phyloP scores from a whole-genome alignment of 495 filamentous ascomycete species.

The Staphylotrichum tortipilum region DNA sequence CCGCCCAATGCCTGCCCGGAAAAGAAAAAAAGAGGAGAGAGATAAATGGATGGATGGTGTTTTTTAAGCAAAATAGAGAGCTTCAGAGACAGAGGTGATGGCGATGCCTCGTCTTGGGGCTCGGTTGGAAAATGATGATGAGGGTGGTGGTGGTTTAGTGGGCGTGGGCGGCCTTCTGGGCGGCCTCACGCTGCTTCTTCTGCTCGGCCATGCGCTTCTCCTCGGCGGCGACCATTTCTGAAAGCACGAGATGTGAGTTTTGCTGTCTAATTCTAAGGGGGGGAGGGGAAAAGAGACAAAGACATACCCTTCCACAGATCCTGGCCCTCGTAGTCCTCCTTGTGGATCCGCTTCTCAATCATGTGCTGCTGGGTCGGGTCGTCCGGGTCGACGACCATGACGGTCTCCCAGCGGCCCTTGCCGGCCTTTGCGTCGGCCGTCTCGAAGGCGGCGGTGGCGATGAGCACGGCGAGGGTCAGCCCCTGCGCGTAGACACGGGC shows the following conservation, averaged over 20 bases:
- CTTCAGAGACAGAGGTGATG: too few species aligned
- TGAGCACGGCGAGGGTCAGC: slow-evolving; percentile 77
- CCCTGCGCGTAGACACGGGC: slow-evolving; percentile 98
- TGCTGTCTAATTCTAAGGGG: background rate
- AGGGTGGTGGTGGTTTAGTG: too few species aligned
- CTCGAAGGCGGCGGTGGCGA: slow-evolving; percentile 85
- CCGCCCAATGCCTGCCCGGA: too few species aligned
- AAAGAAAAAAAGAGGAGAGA: too few species aligned
- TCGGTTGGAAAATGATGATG: too few species aligned
- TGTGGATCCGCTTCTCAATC: slow-evolving; percentile 62
- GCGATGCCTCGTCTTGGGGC: too few species aligned
- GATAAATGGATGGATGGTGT: too few species aligned
- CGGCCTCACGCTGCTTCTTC: slow-evolving; percentile 35
- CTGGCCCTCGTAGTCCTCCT: slow-evolving; percentile 66
- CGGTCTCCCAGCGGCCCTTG: slow-evolving; percentile 65
- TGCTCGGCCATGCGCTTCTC: slow-evolving; percentile 56
- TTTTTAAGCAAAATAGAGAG: too few species aligned
- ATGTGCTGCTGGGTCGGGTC: slow-evolving; percentile 63
- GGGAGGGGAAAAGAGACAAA: background rate
- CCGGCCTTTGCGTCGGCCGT: slow-evolving; percentile 69
- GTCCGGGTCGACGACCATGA: slow-evolving; percentile 62
- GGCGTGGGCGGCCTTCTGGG: background rate
- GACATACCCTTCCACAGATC: slow-evolving; percentile 79
- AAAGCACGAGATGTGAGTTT: slow-evolving; percentile 12
- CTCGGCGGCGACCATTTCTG: slow-evolving; percentile 71